phyloP scores from a whole-genome alignment of 139 green algal genomes.

The Ettlia oleoabundans region DNA sequence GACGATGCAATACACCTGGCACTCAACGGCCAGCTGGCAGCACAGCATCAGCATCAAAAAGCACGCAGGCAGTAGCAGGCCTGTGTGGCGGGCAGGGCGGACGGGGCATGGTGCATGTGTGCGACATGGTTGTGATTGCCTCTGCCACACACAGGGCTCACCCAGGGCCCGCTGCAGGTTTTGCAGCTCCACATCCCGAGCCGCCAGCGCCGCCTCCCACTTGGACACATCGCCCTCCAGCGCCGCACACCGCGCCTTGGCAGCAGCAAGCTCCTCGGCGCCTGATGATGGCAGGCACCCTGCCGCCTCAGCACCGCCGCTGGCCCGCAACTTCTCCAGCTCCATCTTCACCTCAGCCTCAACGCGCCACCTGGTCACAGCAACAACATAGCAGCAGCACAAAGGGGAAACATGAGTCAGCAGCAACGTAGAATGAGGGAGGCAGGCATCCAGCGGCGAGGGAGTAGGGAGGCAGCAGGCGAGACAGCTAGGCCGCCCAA shows the following conservation, averaged over 20 bases:
- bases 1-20: no score
- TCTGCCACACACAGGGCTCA: constrained; percentile 1
- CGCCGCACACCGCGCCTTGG: background rate
- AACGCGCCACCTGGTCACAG: constrained; percentile 40
- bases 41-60: no score
- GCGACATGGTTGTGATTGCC: no score
- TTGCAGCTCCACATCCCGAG: constrained; percentile 43
- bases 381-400: background rate
- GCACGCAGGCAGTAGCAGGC: no score
- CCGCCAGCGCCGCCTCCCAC: constrained; percentile 38
- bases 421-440: no score
- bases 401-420: background rate
- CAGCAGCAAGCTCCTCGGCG: constrained; percentile 18
- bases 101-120: no score
- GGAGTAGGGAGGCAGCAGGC: background rate
- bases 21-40: no score
- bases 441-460: no score
- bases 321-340: constrained; percentile 23
- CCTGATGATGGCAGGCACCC: background rate
- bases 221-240: constrained; percentile 37
- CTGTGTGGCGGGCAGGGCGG: no score
- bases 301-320: no score
- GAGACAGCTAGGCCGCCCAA: no score
- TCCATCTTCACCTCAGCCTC: constrained; percentile 53
- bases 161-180: constrained; percentile 57